phyloP scores from a whole-genome alignment of 2,329 filamentous ascomycete species.

The Claviceps fusiformis region DNA sequence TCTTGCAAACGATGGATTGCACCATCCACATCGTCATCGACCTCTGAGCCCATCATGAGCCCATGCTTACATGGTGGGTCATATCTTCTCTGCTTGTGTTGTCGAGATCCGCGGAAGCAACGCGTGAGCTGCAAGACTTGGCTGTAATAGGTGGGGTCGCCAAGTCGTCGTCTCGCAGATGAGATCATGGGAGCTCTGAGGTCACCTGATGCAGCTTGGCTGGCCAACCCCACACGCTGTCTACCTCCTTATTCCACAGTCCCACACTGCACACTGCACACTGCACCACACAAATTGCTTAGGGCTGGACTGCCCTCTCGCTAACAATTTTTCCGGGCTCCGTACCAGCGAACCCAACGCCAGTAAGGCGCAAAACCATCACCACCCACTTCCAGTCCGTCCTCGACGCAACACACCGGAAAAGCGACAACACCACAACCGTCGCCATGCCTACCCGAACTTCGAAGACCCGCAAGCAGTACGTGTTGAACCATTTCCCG shows the following conservation, averaged over 20 bases:
- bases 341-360: constrained; percentile 13
- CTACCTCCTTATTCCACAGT: too few relatives aligned
- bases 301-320: constrained; percentile 30
- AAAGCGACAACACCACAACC: constrained; percentile 32
- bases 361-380: constrained; percentile 24
- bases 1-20: constrained; percentile 14
- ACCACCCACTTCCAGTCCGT: constrained; percentile 22
- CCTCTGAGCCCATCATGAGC: constrained; percentile 5
- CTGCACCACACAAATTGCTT: constrained; percentile 11
- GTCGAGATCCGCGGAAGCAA: neutral
- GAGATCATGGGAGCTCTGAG: constrained; percentile 3
- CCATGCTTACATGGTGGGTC: neutral
- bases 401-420: constrained; percentile 23
- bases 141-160: neutral
- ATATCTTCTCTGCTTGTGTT: neutral
- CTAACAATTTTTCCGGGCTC: constrained; percentile 22
- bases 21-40: constrained; percentile 4
- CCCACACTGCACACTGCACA: neutral
- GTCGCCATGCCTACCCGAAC: constrained; percentile 61
- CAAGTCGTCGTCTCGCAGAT: constrained; percentile 5
- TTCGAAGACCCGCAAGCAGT: constrained; percentile 68
- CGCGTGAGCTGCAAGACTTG: neutral
- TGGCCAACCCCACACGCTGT: neutral
- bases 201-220: constrained; percentile 17
- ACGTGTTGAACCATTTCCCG: constrained; percentile 27